Base-by-base conservation (phyloP, 345 rosid genomes). In the Physaria fendleri region DNA sequence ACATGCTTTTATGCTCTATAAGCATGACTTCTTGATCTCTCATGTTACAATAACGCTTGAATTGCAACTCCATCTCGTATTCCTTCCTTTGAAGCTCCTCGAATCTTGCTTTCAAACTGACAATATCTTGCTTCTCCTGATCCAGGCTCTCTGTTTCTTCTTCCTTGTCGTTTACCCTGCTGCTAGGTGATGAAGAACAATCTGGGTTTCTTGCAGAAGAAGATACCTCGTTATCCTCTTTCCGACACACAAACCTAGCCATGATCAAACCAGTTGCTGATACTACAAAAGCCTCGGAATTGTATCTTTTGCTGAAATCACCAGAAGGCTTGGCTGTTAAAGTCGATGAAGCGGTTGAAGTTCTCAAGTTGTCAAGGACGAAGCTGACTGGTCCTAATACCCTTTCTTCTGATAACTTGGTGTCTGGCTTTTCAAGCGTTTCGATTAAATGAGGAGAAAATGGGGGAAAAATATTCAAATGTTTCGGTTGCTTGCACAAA, bases 321-420 rank as follows among this genome's bases (percentile, higher is more conserved):
- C 86, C 90, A 0, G 81, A 83, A 38, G 63, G 77, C 7, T 57
- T 88, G 42, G 65, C 86, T 18, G 63, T 70, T 23, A 84, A 76
- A 64, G 87, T 85, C 25, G 72, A 80, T n/a, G 96, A 85, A 76
- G 93, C 93, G 10, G 73, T 78, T 42, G 74, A 79, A 54, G 85
- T 82, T 28, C 84, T 87, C 8, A 83, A 81, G 82, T 71, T 75
- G 53, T 66, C 90, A 1, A 74, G 80, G 52, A 56, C 58, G 11
- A 85, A 79, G 65, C 62, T 60, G 16, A 56, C 80, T 11, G 66
- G 66, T 53, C 74, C 74, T 65, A 88, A 71, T 47, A 46, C 64
- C 32, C 64, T 74, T 37, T 78, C 17, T 37, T 32, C 60, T 42
- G 63, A 40, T 58, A 75, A 69, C 76, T 48, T 79, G 32, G 77